A percentile compares a stretch with the other conserved stretches of the same genome.
These are phyloP conservation scores for Chrysoporthe cubensis DNA, from an alignment of 2,329 filamentous ascomycete species.

Conservation along the genomic window DNA sequence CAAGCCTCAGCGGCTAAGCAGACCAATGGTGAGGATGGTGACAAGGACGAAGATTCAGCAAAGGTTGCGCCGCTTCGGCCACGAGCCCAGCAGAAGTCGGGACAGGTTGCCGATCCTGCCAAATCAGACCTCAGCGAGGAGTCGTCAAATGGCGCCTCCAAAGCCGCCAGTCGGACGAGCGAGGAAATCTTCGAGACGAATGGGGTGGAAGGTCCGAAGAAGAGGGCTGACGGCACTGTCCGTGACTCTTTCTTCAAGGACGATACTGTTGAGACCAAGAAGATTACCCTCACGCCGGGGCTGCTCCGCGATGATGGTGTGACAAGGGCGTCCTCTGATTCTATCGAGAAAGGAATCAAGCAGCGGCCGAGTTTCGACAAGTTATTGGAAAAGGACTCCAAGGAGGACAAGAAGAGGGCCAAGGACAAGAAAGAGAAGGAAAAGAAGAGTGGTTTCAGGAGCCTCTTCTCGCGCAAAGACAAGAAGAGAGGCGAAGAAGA, in stretches of 20 bases:
- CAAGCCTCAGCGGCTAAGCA: constrained; percentile 35
- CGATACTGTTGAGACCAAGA: constrained; percentile 91
- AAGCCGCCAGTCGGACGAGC: constrained; percentile 50
- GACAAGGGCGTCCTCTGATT: constrained; percentile 58
- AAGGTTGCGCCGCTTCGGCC: constrained; percentile 61
- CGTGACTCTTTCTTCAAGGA: constrained; percentile 98
- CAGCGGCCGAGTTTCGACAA: constrained; percentile 73
- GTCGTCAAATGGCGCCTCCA: constrained; percentile 32
- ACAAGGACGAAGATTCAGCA: constrained; percentile 53
- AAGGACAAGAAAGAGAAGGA: constrained; percentile 76
- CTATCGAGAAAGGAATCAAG: constrained; percentile 50
- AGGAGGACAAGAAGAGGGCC: constrained; percentile 77
- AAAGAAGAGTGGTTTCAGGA: constrained; percentile 62
- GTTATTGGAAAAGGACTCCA: constrained; percentile 64
- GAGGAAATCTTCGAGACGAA: constrained; percentile 69
- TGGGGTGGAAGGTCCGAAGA: constrained; percentile 54
- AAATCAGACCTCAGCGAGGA: constrained; percentile 43
- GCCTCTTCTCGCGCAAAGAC: constrained; percentile 66
- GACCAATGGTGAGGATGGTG: constrained; percentile 37
- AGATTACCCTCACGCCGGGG: constrained; percentile 95
- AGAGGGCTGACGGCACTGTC: constrained; percentile 82
- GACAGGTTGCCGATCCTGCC: constrained; percentile 37
- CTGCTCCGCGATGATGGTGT: constrained; percentile 80
- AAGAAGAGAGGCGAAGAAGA: constrained; percentile 63
- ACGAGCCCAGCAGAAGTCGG: constrained; percentile 46